Evolutionary conservation across 352 stramenopile species (phyloP).

Genomic region (Pseudoperonospora humuli): DNA sequence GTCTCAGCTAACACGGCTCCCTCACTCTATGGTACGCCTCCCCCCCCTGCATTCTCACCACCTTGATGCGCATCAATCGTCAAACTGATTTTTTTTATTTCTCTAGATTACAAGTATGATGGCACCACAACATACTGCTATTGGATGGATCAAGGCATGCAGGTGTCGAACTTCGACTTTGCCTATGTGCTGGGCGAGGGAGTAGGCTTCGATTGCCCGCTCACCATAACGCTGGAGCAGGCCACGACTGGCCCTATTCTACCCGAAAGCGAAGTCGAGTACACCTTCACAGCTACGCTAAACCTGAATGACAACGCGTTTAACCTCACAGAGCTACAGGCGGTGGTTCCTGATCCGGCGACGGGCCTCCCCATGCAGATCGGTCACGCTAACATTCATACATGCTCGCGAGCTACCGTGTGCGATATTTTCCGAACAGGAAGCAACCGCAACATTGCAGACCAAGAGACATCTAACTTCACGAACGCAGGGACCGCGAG

Average conservation of each 20-base stretch:
- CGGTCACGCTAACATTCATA: conserved; percentile 69
- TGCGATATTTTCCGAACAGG: conserved; percentile 72
- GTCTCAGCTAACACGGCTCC: conserved; percentile 24
- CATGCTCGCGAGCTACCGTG: conserved; percentile 53
- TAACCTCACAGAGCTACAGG: conserved; percentile 51
- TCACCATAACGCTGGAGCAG: conserved; percentile 52
- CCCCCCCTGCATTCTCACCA: neutral
- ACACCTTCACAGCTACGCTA: conserved; percentile 66
- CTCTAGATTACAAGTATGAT: conserved; percentile 63
- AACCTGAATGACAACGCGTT: conserved; percentile 64
- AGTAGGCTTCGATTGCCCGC: conserved; percentile 37
- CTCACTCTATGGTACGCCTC: conserved; percentile 43
- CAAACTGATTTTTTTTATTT: neutral
- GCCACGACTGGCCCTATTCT: conserved; percentile 30
- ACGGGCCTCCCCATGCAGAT: conserved; percentile 58
- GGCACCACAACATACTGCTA: conserved; percentile 77
- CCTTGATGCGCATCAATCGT: conserved; percentile 9
- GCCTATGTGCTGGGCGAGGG: conserved; percentile 52
- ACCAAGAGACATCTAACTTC: conserved; percentile 74
- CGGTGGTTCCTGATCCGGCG: conserved; percentile 41
- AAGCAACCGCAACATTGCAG: conserved; percentile 51
- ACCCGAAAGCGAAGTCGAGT: conserved; percentile 36
- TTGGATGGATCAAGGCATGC: conserved; percentile 65
- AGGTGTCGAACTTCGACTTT: conserved; percentile 62
- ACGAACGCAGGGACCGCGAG: conserved; percentile 42